Base-by-base conservation (phyloP, 2,329 filamentous ascomycete genomes). In the Alternaria triticina region DNA sequence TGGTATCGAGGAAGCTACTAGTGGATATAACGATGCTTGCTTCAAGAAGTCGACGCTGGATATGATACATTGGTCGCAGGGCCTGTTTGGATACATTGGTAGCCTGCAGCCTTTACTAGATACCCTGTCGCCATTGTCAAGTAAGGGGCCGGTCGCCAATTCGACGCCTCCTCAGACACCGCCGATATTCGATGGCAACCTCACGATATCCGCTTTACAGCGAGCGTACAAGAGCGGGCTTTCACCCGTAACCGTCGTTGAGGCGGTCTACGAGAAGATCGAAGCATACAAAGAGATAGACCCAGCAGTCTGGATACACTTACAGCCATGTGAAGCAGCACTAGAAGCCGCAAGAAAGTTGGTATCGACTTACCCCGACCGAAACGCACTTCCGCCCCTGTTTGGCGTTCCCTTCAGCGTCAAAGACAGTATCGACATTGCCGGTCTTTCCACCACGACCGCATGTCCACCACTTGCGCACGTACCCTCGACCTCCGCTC, bases 351-450 rank as follows among this genome's bases (percentile, higher is more conserved):
- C 84, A 4, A 77, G 79, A 56, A 69, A 78, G 5, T 76, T 87
- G 0, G 71, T 78, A 8, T 70, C 74, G 10, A 80, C 77, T 45
- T 86, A 82, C 47, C 75, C 79, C 55, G 72, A 77, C 50, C 75
- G 75, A 7, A 81, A 79, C 40, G 70, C 66, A 11, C 74, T 82
- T n/a, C 81, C 84, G 30, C 84, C 85, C 5, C 79, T 89, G 1
- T 88, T 83, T 65, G 86, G 86, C 27, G 74, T 88, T 2, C 86
- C 86, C 0, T 89, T 88, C 66, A 83, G 83, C 2, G 80, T 88
- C 54, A 88, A 88, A 70, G 86, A 88, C 71, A 85, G 80, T 44
- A 85, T 88, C 55, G 86, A 88, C 65, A 79, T 88, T 13, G 80
- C 81, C 12, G 82, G 83, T 1, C 65, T 86, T 7, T 75, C 75